Evolutionary conservation across 73 alveolate species (phyloP), one percentile per base, ranked within the genome.

Genomic region (Symbiodinium natans): DNA sequence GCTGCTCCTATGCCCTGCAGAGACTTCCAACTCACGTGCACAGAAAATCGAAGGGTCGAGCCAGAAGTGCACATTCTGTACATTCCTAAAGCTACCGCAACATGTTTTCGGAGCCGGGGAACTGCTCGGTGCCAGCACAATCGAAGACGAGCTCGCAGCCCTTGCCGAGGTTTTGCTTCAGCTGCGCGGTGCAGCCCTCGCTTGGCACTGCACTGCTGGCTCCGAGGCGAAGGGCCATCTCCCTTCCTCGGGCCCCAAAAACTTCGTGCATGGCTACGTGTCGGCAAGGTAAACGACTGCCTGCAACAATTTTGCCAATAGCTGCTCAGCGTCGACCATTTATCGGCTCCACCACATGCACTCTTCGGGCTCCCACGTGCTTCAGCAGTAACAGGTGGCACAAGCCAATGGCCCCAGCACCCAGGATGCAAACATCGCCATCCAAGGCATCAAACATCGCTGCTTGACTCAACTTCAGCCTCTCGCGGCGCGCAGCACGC

Each of bases 341-440:
- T 33, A 80, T 9, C 25, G 88, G 88, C 48, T 80, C 88, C 17
- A 80, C 42, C 38, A 80, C 38, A 21, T 80, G 88, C 31, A 80
- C 88, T 21, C 29, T 10, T 25, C 56, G 41, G 88, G 88, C 88
- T 23, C 88, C 88, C 36, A 39, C 56, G 39, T 80, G 88, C 88
- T 80, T 80, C 56, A 80, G 59, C 39, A 80, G 56, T 59, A 80
- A 59, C 36, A 80, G 88, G 56, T 80, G 88, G 88, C 88, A 80
- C 36, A 80, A 29, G 25, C 88, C 88, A 29, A 80, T 80, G 88
- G 88, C 88, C n/a, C 88, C 88, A 15, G 88, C 88, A 36, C 88
- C 88, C 39, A 80, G 15, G 34, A 80, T 80, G 88, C 54, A 38
- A 23, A 80, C 88, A 33, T 80, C 88, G 21, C 88, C 88, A 80